These are phyloP conservation scores for Phialemoniopsis sp. DNA, from an alignment of 2,329 filamentous ascomycete genomes.

Conservation along the genomic window DNA sequence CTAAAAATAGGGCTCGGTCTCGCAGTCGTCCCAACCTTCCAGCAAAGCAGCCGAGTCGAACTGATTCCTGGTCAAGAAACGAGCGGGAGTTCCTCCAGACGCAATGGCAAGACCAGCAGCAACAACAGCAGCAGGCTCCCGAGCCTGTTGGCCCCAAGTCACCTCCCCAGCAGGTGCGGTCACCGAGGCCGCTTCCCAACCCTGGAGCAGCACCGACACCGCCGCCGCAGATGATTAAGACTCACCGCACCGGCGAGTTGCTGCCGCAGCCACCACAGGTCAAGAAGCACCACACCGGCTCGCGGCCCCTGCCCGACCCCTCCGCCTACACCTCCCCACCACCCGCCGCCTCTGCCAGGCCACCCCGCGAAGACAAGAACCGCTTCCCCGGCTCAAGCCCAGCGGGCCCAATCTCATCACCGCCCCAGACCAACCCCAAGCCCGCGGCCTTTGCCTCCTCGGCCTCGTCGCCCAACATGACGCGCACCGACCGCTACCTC, in stretches of 20 bases:
- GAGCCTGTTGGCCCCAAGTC: constrained; percentile 7
- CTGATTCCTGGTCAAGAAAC: constrained; percentile 61
- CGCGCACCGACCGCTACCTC: constrained; percentile 55
- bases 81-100: constrained; percentile 62
- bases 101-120: constrained; percentile 39
- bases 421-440: constrained; percentile 36
- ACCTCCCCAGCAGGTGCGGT: too few species aligned
- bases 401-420: constrained; percentile 23
- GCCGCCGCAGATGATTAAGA: constrained; percentile 4
- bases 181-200: constrained; percentile 1
- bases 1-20: constrained; percentile 31
- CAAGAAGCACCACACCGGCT: constrained; percentile 18
- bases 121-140: constrained; percentile 17
- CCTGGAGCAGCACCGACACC: background rate
- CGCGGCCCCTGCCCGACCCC: constrained; percentile 39
- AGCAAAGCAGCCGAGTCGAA: constrained; percentile 42
- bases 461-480: constrained; percentile 20
- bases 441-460: constrained; percentile 12
- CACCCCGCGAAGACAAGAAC: constrained; percentile 11
- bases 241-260: constrained; percentile 17
- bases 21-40: constrained; percentile 28
- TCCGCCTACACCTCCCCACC: constrained; percentile 13
- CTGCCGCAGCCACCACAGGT: constrained; percentile 11
- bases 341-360: constrained; percentile 3
- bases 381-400: constrained; percentile 20